These are phyloP conservation scores for Berberis vulgaris DNA, from an alignment of 164 flowering plant genomes.

Conservation along the genomic window DNA sequence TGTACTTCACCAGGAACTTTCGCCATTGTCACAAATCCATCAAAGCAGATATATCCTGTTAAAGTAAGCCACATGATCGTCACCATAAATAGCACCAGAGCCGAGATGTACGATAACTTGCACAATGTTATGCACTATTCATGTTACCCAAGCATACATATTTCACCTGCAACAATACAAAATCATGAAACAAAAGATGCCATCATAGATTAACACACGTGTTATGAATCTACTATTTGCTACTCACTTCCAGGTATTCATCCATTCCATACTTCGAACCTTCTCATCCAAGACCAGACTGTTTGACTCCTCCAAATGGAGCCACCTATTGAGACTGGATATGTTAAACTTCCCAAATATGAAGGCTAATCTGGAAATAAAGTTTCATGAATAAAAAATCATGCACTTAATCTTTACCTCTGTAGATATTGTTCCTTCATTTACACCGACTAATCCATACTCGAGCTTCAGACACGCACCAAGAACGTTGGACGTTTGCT, in stretches of 20 bases:
- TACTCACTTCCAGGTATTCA: conserved; percentile 74
- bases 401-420: conserved; percentile 40
- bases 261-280: conserved; percentile 97
- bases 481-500: conserved; percentile 62
- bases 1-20: too few species aligned
- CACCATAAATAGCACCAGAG: too few species aligned
- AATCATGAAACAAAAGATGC: neutral
- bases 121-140: conserved; percentile 22
- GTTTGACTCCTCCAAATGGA: conserved; percentile 94
- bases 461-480: conserved; percentile 99
- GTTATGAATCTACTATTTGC: neutral
- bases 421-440: conserved; percentile 93
- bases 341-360: neutral
- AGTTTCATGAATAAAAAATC: neutral
- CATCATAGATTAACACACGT: neutral
- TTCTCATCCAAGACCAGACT: conserved; percentile 96
- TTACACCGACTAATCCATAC: conserved; percentile 89
- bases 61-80: too few species aligned
- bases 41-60: too few species aligned
- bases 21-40: too few species aligned
- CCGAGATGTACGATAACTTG: too few species aligned
- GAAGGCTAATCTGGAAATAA: neutral
- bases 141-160: conserved; percentile 74
- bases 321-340: conserved; percentile 60
- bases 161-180: conserved; percentile 38